Conservation (phyloP, 108 stramenopile genomes). For the Mayamaea pseudoterrestris region DNA sequence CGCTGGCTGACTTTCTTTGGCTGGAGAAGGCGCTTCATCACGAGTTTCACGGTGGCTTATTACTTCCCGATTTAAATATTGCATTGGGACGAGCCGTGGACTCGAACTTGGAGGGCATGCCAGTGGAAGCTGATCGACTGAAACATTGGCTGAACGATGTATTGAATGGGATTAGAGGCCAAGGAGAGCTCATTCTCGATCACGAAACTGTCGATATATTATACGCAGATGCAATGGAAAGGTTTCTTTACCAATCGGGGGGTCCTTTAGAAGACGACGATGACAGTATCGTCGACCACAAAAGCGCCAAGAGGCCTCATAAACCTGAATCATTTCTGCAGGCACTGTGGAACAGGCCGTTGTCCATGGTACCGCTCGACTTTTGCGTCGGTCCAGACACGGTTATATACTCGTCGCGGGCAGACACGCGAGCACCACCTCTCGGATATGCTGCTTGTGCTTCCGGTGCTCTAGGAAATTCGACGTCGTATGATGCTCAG, state of each 20-base stretch:
- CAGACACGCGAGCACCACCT: no score
- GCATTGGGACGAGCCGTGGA: background rate
- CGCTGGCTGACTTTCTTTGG: conserved; percentile 68
- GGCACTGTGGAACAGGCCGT: no score
- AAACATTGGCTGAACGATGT: conserved; percentile 63
- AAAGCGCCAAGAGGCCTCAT: no score
- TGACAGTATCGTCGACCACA: no score
- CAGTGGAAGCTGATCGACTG: conserved; percentile 37
- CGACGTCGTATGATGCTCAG: no score
- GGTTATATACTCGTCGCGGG: no score
- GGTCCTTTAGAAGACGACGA: no score
- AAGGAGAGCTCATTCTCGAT: conserved; percentile 36
- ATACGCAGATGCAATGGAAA: conserved; percentile 62
- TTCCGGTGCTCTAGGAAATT: no score
- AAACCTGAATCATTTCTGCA: no score
- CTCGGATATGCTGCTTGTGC: no score
- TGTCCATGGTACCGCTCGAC: no score
- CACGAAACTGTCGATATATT: conserved; percentile 1
- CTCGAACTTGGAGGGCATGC: background rate
- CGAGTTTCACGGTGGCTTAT: conserved; percentile 58
- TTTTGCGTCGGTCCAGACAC: no score
- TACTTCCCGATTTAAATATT: conserved; percentile 38
- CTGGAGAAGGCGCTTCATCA: conserved; percentile 48
- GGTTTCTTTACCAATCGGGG: conserved; percentile 53
- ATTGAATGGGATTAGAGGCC: conserved; percentile 64